Conservation (phyloP, 176 grass and related monocot genomes). For the Aegilops umbellulata region DNA sequence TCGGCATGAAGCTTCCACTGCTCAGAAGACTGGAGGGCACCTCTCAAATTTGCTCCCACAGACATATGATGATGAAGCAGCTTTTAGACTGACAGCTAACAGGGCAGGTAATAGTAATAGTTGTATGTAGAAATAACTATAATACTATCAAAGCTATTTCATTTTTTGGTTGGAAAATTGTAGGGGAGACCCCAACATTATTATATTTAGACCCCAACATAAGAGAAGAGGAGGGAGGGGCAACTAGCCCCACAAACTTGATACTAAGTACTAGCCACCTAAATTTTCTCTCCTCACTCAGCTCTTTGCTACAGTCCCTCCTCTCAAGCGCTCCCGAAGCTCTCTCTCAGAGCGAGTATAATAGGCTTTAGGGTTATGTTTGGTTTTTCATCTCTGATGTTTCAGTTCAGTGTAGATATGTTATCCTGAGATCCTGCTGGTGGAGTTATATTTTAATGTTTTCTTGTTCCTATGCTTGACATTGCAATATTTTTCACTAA, state of each 20-base stretch:
- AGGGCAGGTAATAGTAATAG: slow-evolving; percentile 22
- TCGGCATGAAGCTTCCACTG: slow-evolving; percentile 31
- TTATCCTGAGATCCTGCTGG: neutral
- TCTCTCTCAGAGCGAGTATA: neutral
- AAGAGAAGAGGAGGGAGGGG: neutral
- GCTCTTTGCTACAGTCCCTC: neutral
- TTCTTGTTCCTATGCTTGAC: slow-evolving; percentile 19
- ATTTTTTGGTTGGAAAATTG: neutral
- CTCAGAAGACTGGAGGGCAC: slow-evolving; percentile 12
- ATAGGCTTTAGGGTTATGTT: neutral
- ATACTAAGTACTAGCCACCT: no score
- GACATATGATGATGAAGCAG: slow-evolving; percentile 34
- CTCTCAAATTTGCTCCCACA: slow-evolving; percentile 45
- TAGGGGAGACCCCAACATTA: neutral
- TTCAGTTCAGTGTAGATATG: neutral
- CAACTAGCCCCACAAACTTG: neutral
- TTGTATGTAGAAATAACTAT: slow-evolving; percentile 19
- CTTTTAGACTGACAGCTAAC: slow-evolving; percentile 33
- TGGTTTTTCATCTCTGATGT: neutral
- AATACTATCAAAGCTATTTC: neutral
- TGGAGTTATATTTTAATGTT: neutral
- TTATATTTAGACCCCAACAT: neutral
- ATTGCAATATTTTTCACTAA: neutral
- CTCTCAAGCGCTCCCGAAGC: neutral
- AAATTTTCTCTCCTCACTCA: neutral